Percentiles rank a stretch among this genome's conserved stretches.
phyloP scores from a whole-genome alignment of 1,284 basidiomycete genomes.

The Exobasidium rhododendri region DNA sequence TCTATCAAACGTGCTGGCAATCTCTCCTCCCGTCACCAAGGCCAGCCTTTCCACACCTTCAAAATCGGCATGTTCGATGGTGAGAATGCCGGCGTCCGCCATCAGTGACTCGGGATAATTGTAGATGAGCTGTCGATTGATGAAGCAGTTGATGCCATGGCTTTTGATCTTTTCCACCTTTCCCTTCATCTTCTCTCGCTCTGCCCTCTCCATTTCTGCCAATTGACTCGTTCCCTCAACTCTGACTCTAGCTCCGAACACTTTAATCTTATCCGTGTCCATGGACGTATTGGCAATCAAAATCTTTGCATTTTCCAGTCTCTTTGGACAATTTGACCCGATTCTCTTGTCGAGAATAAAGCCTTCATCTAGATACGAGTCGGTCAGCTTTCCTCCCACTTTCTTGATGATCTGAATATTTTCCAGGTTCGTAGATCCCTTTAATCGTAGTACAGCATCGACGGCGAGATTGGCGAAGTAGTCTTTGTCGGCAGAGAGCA shows the following conservation, averaged over 20 bases:
- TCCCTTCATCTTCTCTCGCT: conserved; percentile 98
- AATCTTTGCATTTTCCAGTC: conserved; percentile 91
- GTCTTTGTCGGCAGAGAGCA: conserved; percentile 92
- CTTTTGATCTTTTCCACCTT: conserved; percentile 93
- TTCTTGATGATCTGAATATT: conserved; percentile 99
- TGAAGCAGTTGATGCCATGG: conserved; percentile 95
- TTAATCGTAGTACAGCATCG: conserved; percentile 89
- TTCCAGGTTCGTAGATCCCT: conserved; percentile 93
- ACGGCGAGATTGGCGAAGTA: conserved; percentile 99
- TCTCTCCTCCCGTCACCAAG: conserved; percentile 96
- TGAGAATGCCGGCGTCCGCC: conserved; percentile 88
- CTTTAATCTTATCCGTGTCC: conserved; percentile 99
- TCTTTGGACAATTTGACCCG: conserved; percentile 89
- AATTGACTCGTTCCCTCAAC: conserved; percentile 94
- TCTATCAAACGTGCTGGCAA: conserved; percentile 89
- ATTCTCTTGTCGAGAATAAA: conserved; percentile 98
- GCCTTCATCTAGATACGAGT: conserved; percentile 97
- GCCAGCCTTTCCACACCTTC: conserved; percentile 96
- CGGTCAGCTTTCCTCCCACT: conserved; percentile 94
- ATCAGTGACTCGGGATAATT: conserved; percentile 97
- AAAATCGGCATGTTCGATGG: conserved; percentile 98
- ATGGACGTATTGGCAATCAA: conserved; percentile 97
- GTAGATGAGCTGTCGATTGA: conserved; percentile 98
- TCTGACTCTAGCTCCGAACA: conserved; percentile 93
- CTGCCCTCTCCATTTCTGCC: conserved; percentile 94